Base-by-base conservation (phyloP, 2,329 filamentous ascomycete species). In the Aspergillus flavus region DNA sequence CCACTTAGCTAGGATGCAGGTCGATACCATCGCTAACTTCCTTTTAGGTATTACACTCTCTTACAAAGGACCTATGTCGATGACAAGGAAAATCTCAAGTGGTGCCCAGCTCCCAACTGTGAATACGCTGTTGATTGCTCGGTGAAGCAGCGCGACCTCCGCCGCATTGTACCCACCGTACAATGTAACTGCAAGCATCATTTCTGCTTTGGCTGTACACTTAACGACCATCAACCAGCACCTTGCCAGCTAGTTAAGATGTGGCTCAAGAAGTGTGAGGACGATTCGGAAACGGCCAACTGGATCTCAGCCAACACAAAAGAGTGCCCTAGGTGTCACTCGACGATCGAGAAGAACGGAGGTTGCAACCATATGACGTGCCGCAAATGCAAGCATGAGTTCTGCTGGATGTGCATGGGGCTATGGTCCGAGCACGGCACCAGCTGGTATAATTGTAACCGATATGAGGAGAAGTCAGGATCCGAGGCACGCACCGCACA, bases 321-420 rank as follows among this genome's bases (percentile, higher is more conserved):
- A 76, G 95, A 99, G 77, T 99, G 95, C 68, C 94, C 95, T 0
- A 95, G 91, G 76, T 99, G 95, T 79, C 89, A 92, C 70, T 98
- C 94, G 2, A 99, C 95, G 0, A 99, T 99, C 52, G 95, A 99
- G 80, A 99, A 99, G 86, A 99, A 99, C 69, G 94, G 94, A 58
- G 94, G 94, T 4, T 97, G 94, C 82, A 97, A 97, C 81, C 94
- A 97, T 78, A 97, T 97, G 94, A 97, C 94, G 0, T 97, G 94
- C 76, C 85, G 94, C 61, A 97, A 97, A 78, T 97, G 94, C 82
- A 93, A 93, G 73, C 90, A 97, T 74, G 94, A 97, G 74, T 97
- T 99, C 74, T 99, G 95, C 81, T 99, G 95, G 95, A 98, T 99
- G 91, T 99, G 95, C 75, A 99, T 99, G 95, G 95, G 95, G 0